Conservation (phyloP, 352 stramenopile species). For the Pythium oligandrum region DNA sequence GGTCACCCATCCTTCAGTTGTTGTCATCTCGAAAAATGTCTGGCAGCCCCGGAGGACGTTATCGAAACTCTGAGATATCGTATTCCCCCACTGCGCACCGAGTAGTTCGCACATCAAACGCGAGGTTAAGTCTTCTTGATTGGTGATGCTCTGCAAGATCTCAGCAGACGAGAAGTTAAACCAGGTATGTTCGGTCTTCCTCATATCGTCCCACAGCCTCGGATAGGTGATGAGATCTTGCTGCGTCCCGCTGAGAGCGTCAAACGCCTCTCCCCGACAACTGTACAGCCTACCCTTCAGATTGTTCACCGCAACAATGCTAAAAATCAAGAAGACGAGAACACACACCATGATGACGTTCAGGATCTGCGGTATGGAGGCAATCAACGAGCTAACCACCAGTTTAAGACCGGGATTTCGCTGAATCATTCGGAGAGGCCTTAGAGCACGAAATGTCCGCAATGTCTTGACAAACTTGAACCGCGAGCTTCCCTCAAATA, state of each 20-base stretch:
- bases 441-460: constrained; percentile 70
- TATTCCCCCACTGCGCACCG: constrained; percentile 29
- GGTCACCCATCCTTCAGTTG: constrained; percentile 86
- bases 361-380: constrained; percentile 69
- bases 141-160: constrained; percentile 11
- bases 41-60: constrained; percentile 66
- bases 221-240: constrained; percentile 46
- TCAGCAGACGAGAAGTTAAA: constrained; percentile 23
- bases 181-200: constrained; percentile 24
- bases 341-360: constrained; percentile 83
- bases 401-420: constrained; percentile 60
- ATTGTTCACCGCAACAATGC: constrained; percentile 88
- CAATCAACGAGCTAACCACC: constrained; percentile 78
- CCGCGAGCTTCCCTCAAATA: constrained; percentile 56
- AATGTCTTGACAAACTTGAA: constrained; percentile 68
- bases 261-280: constrained; percentile 53
- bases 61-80: constrained; percentile 74
- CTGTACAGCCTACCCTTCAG: constrained; percentile 85
- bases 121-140: constrained; percentile 29
- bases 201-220: constrained; percentile 38
- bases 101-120: constrained; percentile 37
- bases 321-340: constrained; percentile 85
- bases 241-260: constrained; percentile 25
- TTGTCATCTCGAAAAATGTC: constrained; percentile 90
- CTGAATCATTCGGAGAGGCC: constrained; percentile 84